phyloP scores from a whole-genome alignment of 495 filamentous ascomycete species.

The Lichenothelia convexa region DNA sequence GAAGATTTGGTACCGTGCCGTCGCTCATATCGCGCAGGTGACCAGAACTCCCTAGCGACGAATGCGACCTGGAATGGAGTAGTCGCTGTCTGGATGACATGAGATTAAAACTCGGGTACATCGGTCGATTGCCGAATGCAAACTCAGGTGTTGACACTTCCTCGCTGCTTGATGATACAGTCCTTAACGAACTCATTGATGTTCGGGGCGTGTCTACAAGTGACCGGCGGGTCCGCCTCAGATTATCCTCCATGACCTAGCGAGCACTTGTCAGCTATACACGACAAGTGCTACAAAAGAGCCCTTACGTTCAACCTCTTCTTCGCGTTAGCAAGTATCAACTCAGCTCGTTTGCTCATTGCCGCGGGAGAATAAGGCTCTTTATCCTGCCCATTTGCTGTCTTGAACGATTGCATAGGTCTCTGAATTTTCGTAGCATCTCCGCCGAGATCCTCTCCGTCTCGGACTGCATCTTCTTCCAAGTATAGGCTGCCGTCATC shows the following conservation, averaged over 20 bases:
- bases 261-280: neutral
- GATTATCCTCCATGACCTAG: constrained; percentile 82
- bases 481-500: constrained; percentile 11
- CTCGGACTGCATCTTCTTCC: neutral
- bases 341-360: constrained; percentile 64
- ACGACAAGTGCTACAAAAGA: neutral
- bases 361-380: constrained; percentile 43
- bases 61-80: too few species aligned
- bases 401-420: too few species aligned
- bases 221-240: constrained; percentile 60
- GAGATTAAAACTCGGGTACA: too few species aligned
- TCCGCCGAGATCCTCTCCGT: neutral
- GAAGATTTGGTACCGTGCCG: too few species aligned
- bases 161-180: neutral
- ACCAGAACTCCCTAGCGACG: too few species aligned
- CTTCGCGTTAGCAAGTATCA: constrained; percentile 83
- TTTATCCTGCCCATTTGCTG: too few species aligned
- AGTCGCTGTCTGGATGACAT: too few species aligned
- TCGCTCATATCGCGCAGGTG: too few species aligned
- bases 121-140: too few species aligned
- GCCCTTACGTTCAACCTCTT: constrained; percentile 54
- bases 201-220: too few species aligned
- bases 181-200: neutral
- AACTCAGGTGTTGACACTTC: neutral
- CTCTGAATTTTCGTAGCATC: too few species aligned